phyloP scores from a whole-genome alignment of 2,329 filamentous ascomycete species.

The Alternaria consortialis region DNA sequence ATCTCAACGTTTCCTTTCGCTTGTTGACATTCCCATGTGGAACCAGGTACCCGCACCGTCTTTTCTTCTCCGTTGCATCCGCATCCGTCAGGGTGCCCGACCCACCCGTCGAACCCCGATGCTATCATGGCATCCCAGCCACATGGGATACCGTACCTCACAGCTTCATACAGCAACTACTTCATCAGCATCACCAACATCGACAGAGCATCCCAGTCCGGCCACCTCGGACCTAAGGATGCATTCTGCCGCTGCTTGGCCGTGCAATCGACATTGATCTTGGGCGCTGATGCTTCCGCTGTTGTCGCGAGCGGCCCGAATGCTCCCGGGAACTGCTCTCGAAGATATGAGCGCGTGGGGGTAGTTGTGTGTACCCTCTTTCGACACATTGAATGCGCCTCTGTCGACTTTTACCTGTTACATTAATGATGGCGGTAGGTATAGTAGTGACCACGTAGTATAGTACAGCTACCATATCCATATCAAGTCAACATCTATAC shows the following conservation, averaged over 20 bases:
- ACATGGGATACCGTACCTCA: constrained; percentile 1
- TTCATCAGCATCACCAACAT: constrained; percentile 35
- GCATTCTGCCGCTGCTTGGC: constrained; percentile 39
- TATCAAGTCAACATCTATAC: background rate
- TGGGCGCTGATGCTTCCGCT: constrained; percentile 14
- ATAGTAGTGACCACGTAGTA: background rate
- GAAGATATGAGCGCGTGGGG: constrained; percentile 5
- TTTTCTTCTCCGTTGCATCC: constrained; percentile 5
- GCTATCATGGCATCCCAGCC: background rate
- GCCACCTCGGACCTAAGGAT: constrained; percentile 59
- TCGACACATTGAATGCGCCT: background rate
- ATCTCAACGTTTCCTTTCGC: background rate
- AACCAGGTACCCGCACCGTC: constrained; percentile 2
- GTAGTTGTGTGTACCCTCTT: background rate
- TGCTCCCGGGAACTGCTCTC: constrained; percentile 5
- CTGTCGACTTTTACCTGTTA: background rate
- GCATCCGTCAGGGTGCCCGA: background rate
- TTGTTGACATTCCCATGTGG: background rate
- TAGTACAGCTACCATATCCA: background rate
- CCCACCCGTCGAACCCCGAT: background rate
- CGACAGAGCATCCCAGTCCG: constrained; percentile 57
- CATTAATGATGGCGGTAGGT: background rate
- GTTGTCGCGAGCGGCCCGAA: constrained; percentile 10
- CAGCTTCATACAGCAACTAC: background rate
- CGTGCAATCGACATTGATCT: constrained; percentile 1